Evolutionary conservation across 2,329 filamentous ascomycete genomes (phyloP).

Genomic region (Macrophomina tecta): DNA sequence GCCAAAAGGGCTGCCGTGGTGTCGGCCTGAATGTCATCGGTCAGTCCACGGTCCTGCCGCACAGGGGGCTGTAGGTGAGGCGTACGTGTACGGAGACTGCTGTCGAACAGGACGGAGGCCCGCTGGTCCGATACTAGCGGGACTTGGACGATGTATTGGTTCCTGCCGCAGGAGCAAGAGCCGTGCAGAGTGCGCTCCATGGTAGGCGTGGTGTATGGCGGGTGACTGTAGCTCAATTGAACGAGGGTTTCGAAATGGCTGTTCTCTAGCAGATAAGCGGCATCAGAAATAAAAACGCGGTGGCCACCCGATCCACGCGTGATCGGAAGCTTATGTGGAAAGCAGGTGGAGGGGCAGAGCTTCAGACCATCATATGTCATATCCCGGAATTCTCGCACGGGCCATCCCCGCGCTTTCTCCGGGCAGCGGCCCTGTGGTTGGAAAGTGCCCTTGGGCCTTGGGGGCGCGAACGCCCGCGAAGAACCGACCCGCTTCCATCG

Average conservation of each 20-base stretch:
- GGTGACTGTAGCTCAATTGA: constrained; percentile 7
- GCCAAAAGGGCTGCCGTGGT: constrained; percentile 74
- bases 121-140: constrained; percentile 63
- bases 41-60: neutral
- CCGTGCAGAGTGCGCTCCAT: constrained; percentile 67
- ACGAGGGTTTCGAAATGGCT: neutral
- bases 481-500: constrained; percentile 2
- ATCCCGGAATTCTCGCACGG: neutral
- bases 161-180: constrained; percentile 84
- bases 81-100: constrained; percentile 74
- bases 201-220: neutral
- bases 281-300: neutral
- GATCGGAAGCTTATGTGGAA: neutral
- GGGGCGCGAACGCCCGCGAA: constrained; percentile 4
- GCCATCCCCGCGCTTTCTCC: neutral
- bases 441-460: neutral
- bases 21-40: constrained; percentile 55
- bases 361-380: constrained; percentile 20
- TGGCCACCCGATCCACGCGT: neutral
- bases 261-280: neutral
- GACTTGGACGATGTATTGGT: constrained; percentile 77
- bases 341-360: neutral
- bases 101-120: constrained; percentile 77
- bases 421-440: neutral
- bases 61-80: constrained; percentile 33